Evolutionary conservation across 148 eudicot species (phyloP).

Genomic region (Dianthus caryophyllus): DNA sequence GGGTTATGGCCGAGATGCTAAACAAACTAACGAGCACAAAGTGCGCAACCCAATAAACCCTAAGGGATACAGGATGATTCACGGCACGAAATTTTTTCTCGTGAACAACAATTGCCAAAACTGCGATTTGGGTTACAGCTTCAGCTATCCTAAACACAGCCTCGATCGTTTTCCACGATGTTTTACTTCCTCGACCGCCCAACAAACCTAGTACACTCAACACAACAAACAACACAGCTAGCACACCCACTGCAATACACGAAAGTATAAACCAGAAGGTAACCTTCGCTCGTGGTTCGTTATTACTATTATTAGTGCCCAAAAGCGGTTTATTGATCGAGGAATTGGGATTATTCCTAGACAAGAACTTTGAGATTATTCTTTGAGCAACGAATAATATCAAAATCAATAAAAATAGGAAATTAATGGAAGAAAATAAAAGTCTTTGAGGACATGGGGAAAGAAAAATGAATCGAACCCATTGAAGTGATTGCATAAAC

Average conservation of each 20-base stretch:
- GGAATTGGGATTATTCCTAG: conserved; percentile 8
- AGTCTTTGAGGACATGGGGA: conserved; percentile 56
- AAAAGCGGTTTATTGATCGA: conserved; percentile 45
- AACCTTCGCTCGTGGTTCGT: conserved; percentile 13
- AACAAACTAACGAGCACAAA: conserved; percentile 34
- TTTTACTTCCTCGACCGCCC: conserved; percentile 21
- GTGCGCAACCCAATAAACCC: conserved; percentile 45
- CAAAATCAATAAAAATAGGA: conserved; percentile 32
- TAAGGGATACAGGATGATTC: conserved; percentile 41
- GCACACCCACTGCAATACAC: conserved; percentile 29
- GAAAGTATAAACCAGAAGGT: conserved; percentile 36
- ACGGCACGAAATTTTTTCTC: conserved; percentile 43
- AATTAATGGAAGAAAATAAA: conserved; percentile 38
- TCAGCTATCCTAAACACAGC: conserved; percentile 39
- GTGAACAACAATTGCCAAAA: conserved; percentile 42
- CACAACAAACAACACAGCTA: conserved; percentile 30
- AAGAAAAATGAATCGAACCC: conserved; percentile 45
- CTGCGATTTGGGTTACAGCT: conserved; percentile 36
- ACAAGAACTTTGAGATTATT: conserved; percentile 26
- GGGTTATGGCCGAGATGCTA: conserved; percentile 24
- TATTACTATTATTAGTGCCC: conserved; percentile 12
- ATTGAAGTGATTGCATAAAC: conserved; percentile 28
- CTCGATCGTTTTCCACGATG: conserved; percentile 36
- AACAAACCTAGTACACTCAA: conserved; percentile 31
- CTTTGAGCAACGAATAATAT: conserved; percentile 29